These are phyloP conservation scores for Pichia californica DNA, from an alignment of 805 yeast species.

Conservation along the genomic window DNA sequence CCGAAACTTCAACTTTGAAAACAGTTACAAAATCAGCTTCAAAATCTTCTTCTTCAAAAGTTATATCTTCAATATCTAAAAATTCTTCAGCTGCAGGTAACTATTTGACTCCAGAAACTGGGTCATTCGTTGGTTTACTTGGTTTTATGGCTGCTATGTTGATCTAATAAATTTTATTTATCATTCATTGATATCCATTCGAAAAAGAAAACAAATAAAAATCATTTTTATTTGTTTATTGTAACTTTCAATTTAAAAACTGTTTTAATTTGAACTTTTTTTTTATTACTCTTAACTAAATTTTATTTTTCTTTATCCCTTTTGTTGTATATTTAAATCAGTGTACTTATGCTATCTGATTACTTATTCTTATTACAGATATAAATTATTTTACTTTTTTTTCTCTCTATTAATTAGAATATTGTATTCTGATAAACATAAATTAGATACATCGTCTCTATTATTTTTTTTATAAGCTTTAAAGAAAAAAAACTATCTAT, in stretches of 20 bases:
- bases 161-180: slow-evolving; percentile 20
- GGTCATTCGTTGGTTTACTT: slow-evolving; percentile 28
- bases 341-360: background rate
- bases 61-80: slow-evolving; percentile 11
- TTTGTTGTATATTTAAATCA: background rate
- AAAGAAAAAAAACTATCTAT: background rate
- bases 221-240: too few relatives aligned
- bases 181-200: background rate
- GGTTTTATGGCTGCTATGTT: slow-evolving; percentile 34
- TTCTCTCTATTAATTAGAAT: too few relatives aligned
- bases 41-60: slow-evolving; percentile 24
- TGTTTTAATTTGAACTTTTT: too few relatives aligned
- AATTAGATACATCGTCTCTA: background rate
- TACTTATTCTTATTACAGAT: too few relatives aligned
- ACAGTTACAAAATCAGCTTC: slow-evolving; percentile 21
- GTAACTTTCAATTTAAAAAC: too few relatives aligned
- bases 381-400: too few relatives aligned
- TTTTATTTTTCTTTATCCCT: slow-evolving; percentile 2
- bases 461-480: background rate
- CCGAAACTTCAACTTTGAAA: slow-evolving; percentile 19
- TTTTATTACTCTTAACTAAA: background rate
- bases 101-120: slow-evolving; percentile 24
- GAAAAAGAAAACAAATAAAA: too few relatives aligned
- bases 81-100: slow-evolving; percentile 24
- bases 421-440: slow-evolving; percentile 6